A percentile compares a stretch with the other conserved stretches of the same genome.
These are phyloP conservation scores for Ceratocystis smalleyi DNA, from an alignment of 2,329 filamentous ascomycete species.

Conservation along the genomic window DNA sequence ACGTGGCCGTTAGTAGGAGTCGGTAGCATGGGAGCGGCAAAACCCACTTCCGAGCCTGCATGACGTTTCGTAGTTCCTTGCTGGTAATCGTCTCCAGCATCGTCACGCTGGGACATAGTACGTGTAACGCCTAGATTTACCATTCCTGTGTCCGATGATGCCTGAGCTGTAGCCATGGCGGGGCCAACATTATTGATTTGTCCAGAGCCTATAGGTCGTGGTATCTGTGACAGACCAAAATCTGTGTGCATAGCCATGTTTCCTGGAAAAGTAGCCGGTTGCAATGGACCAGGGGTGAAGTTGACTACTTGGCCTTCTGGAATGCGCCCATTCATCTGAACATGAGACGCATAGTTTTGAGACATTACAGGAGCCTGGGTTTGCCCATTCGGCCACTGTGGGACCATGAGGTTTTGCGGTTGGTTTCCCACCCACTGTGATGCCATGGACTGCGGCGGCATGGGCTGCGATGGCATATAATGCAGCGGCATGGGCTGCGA, in stretches of 20 bases:
- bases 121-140: not conserved
- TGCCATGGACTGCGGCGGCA: too few species aligned
- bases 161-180: not conserved
- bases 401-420: not conserved
- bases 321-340: not conserved
- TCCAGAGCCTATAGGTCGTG: not conserved
- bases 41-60: not conserved
- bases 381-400: not conserved
- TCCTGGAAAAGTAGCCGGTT: not conserved
- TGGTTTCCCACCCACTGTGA: too few species aligned
- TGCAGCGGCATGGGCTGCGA: not conserved
- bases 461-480: too few species aligned
- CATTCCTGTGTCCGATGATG: not conserved
- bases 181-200: not conserved
- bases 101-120: slow-evolving; percentile 3
- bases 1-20: not conserved
- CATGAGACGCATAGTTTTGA: not conserved
- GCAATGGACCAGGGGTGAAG: not conserved
- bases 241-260: not conserved
- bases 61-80: not conserved
- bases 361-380: not conserved
- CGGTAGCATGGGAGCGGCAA: not conserved
- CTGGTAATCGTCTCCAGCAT: not conserved
- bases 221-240: not conserved
- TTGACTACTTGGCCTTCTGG: not conserved